Evolutionary conservation across 163 green algal species (phyloP), one percentile per base, ranked within the genome.

Genomic region (Chloroidium sp.): DNA sequence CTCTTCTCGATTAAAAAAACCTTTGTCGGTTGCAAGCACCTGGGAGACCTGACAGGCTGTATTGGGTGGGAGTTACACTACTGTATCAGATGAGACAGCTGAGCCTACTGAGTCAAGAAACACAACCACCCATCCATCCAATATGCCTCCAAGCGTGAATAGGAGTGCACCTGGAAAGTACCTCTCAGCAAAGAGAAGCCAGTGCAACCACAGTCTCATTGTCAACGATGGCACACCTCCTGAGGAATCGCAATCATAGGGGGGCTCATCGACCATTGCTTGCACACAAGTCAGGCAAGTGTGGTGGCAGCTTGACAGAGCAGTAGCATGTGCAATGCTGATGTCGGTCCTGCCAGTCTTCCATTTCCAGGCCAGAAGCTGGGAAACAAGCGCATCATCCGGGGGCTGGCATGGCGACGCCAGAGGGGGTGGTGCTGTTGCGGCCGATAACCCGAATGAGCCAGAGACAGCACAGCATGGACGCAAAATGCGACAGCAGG

Each of bases 401-500:
- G 1, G 57, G 61, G 57, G 69, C 79, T 1, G 79, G 69, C 4
- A 72, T 60, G 3, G 60, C 61, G 2, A 60, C 69, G 4, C 62
- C 62, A 69, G 61, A 78, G 59, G 59, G 58, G 1, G 81, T 61
- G 2, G 62, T 8, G 59, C 61, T 61, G 1, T 78, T 10, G 2
- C 61, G 61, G 68, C 36, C 68, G 78, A 95, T 82, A 8, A 92
- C 83, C 12, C 89, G 89, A 62, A 92, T 88, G 76, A 97, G 86
- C 88, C 90, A 95, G 62, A 97, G 84, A 12, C 84, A 92, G 84
- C 85, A 90, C 12, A 93, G 76, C 62, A 97, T 83, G n/a, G 84
- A 92, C 62, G 92, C 81, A 81, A 97, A 96, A 85, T 97, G 94
- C 0, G 91, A 89, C 61, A 97, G 85, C 79, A 97, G 85, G n/a